A percentile compares a stretch with the other conserved stretches of the same genome.
phyloP scores from a whole-genome alignment of 2,329 filamentous ascomycete genomes.

The Claviceps paspali region DNA sequence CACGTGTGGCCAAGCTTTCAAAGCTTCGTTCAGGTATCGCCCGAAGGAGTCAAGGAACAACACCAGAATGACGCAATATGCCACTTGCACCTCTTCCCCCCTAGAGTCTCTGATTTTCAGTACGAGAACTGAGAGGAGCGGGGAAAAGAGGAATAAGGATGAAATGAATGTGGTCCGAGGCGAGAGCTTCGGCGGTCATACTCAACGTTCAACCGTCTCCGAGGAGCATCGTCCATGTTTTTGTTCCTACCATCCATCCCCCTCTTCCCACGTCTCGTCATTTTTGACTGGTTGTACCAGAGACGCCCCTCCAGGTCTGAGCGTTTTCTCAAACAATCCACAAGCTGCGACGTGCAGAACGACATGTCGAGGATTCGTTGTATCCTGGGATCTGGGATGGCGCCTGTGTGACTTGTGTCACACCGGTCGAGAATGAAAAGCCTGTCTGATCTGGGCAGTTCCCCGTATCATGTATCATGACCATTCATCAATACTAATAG shows the following conservation, averaged over 20 bases:
- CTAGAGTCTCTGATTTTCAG: too few relatives aligned
- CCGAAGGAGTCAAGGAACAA: too few relatives aligned
- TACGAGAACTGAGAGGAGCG: too few relatives aligned
- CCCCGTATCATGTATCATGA: too few relatives aligned
- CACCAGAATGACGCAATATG: not conserved
- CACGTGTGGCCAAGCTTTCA: not conserved
- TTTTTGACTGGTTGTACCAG: not conserved
- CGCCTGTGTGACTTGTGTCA: not conserved
- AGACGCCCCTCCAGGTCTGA: not conserved
- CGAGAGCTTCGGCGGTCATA: too few relatives aligned
- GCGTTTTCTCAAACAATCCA: too few relatives aligned
- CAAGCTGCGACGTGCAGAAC: not conserved
- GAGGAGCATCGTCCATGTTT: not conserved
- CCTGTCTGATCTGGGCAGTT: not conserved
- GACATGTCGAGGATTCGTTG: not conserved
- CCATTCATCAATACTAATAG: not conserved
- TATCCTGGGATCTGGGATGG: not conserved
- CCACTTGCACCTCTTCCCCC: too few relatives aligned
- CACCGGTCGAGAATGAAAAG: conserved; percentile 1
- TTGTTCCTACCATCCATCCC: not conserved
- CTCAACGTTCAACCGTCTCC: not conserved
- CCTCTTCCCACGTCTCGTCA: not conserved
- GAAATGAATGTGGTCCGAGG: too few relatives aligned
- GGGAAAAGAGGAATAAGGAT: too few relatives aligned
- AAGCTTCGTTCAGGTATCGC: not conserved